Base-by-base conservation (phyloP, 495 filamentous ascomycete species). In the Neurospora sp. region DNA sequence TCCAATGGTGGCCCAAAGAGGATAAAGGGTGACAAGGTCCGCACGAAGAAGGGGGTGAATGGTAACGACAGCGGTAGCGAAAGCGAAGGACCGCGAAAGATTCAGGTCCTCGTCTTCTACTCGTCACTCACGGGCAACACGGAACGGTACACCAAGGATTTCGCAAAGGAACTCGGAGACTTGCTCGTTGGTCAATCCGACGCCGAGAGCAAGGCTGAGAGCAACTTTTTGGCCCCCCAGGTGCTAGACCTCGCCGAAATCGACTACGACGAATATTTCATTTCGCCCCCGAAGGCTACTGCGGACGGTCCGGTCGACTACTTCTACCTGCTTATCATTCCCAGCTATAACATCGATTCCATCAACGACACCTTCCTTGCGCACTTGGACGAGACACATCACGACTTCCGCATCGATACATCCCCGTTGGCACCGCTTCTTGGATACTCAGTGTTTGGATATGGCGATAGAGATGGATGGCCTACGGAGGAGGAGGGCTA, bases 331-430 rank as follows among this genome's bases (percentile, higher is more conserved):
- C 79, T 98, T 37, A 79, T 98, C 68, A 77, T 97, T 14, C 96
- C 95, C 3, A 91, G 90, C 41, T 98, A 97, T 81, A 94, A 98
- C 78, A 97, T 97, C 73, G 94, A 97, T 76, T 94, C 91, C 38
- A 88, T 95, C 18, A 87, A 96, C 74, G 89, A 92, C 78, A 92
- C 86, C 20, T 93, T 98, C 78, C 81, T 98, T 16, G 87, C 89
- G 69, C 93, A 98, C 80, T 81, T 98, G 14, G 85, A 90, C 76
- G 95, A 98, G 77, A 98, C 94, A 0, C 94, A 98, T 77, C 86
- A 98, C 81, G 95, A 98, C 80, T 98, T 98, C 82, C 90, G 95
- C 22, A 96, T 98, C 73, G 94, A 97, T 79, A 97, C 94, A 0
- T 90, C 92, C 1, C 91, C 96, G 0, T 80, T 98, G 53, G 90